Base-by-base conservation (phyloP, 2,329 filamentous ascomycete species). In the Xylaria sp. region DNA sequence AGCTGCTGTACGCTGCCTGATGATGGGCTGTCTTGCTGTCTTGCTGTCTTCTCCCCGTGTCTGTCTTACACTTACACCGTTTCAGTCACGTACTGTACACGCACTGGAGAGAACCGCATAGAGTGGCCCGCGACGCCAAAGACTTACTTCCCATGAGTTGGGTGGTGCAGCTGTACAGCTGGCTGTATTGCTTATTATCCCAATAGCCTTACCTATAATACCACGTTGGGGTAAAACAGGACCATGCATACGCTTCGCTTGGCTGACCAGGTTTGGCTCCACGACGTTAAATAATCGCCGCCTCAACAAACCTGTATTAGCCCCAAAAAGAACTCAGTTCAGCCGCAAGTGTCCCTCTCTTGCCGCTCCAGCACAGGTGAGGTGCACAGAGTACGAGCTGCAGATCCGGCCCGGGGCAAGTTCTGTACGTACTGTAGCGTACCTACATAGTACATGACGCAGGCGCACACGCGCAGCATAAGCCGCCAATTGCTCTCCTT, bases 181-280 rank as follows among this genome's bases (percentile, higher is more conserved):
- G 60, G 41, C 10, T 51, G 52, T 62, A 60, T 64, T 64, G 62
- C 62, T 64, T 62, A 62, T 62, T 58, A 52, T 56, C 35, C 47
- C 54, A 64, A 64, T 64, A 64, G 54, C 60, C 55, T 37, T 60
- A 44, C 63, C 47, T 60, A 63, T 63, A 63, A 63, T 63, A 63
- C 60, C 37, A 65, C 63, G 41, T 51, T 63, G 47, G 41, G 47
- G 54, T 51, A 58, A 23, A 53, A 43, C 49, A 58, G 52, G 47
- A 51, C 62, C 58, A 56, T 56, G 55, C 52, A 41, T 44, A 33
- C 47, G 17, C 41, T 17, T 29, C 11, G 23, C 33, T 35, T 54
- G 37, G 54, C 49, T 54, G 38, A 53, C 49, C 43, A 33, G 25
- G 33, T 40, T 41, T 21, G 35, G 38, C 38, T 31, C 60, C 55